phyloP scores from a whole-genome alignment of 2,329 filamentous ascomycete genomes.

The Arthrobotrys sphaeroides region DNA sequence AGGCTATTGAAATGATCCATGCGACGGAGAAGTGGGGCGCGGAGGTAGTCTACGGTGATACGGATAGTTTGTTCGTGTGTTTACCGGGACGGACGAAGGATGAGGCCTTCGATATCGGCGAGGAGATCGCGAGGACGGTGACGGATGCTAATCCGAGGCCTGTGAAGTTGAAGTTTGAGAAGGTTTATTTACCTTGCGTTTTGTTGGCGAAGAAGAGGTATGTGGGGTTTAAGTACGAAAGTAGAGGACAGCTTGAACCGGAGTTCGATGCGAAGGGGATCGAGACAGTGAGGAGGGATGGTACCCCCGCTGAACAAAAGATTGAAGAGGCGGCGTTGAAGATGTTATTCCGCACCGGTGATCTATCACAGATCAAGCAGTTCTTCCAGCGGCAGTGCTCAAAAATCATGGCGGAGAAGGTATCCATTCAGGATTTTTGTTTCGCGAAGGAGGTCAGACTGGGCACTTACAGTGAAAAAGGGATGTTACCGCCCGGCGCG shows the following conservation, averaged over 20 bases:
- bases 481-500: constrained; percentile 83
- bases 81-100: constrained; percentile 86
- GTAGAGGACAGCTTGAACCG: constrained; percentile 75
- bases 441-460: constrained; percentile 92
- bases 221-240: constrained; percentile 96
- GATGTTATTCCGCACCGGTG: constrained; percentile 86
- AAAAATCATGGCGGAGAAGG: constrained; percentile 88
- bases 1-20: constrained; percentile 88
- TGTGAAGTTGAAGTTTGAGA: constrained; percentile 96
- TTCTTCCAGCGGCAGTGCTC: constrained; percentile 91
- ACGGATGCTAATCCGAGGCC: constrained; percentile 90
- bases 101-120: constrained; percentile 89
- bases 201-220: constrained; percentile 97
- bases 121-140: constrained; percentile 87
- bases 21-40: constrained; percentile 87
- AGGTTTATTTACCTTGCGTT: constrained; percentile 95
- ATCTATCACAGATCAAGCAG: constrained; percentile 84
- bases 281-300: constrained; percentile 93
- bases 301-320: constrained; percentile 93
- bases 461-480: constrained; percentile 84
- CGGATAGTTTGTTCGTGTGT: constrained; percentile 91
- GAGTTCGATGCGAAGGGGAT: constrained; percentile 99
- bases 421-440: constrained; percentile 94
- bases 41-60: constrained; percentile 97
- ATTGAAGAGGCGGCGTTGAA: constrained; percentile 93